Conservation (phyloP, 208 protist species). For the Trypanosoma melophagium region DNA sequence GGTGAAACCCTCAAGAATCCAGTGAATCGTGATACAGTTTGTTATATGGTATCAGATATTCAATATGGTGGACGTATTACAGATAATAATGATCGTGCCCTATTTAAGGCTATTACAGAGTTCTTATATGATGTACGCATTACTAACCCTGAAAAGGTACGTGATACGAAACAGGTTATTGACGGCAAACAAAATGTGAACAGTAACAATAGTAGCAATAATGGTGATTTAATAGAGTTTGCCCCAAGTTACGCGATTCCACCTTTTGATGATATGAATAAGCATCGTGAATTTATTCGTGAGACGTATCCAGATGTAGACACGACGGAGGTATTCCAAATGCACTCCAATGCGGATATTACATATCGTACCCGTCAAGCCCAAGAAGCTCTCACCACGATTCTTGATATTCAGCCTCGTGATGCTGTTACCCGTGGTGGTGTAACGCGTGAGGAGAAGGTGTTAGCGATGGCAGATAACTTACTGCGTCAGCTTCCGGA, state of each 20-base stretch:
- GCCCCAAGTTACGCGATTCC: constrained; percentile 86
- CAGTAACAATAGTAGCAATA: background rate
- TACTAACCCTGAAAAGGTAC: constrained; percentile 87
- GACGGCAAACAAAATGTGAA: constrained; percentile 6
- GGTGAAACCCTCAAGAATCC: constrained; percentile 92
- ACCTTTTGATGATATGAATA: constrained; percentile 92
- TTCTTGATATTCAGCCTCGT: constrained; percentile 96
- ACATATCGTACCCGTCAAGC: constrained; percentile 92
- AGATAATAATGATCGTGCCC: constrained; percentile 97
- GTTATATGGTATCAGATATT: constrained; percentile 98
- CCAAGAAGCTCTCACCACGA: constrained; percentile 93
- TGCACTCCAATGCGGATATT: constrained; percentile 97
- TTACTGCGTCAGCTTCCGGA: constrained; percentile 91
- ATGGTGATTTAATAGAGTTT: constrained; percentile 76
- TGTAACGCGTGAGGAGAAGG: constrained; percentile 93
- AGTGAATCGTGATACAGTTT: constrained; percentile 92
- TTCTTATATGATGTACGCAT: constrained; percentile 91
- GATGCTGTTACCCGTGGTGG: constrained; percentile 81
- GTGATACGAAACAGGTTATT: constrained; percentile 51
- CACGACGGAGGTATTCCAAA: constrained; percentile 96
- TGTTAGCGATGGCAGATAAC: constrained; percentile 85
- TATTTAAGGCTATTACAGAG: constrained; percentile 97
- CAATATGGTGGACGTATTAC: constrained; percentile 99
- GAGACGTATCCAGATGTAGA: constrained; percentile 95
- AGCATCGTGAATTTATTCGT: constrained; percentile 92